Evolutionary conservation across 768 basidiomycete species (phyloP).

Genomic region (Tremella mesenterica): DNA sequence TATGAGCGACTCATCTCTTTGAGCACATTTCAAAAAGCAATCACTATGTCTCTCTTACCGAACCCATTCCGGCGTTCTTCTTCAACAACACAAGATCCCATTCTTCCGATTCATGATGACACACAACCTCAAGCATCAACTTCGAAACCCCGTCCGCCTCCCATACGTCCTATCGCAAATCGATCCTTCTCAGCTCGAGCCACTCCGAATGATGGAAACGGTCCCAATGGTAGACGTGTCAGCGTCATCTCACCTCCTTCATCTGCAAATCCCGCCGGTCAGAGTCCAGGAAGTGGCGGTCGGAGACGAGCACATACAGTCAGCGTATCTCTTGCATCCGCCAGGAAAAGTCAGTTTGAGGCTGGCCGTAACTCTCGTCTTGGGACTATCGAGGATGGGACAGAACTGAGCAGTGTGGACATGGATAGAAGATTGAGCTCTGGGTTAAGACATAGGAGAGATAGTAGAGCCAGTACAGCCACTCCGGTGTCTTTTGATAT

Average conservation of each 20-base stretch:
- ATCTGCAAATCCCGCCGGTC: background rate
- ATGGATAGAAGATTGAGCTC: background rate
- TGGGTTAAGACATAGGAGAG: background rate
- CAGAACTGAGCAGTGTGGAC: background rate
- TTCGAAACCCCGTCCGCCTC: background rate
- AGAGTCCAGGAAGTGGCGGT: too few relatives aligned
- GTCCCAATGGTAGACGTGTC: background rate
- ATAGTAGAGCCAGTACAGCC: background rate
- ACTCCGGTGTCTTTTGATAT: conserved; percentile 1
- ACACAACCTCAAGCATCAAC: background rate
- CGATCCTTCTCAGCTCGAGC: background rate
- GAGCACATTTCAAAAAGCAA: too few relatives aligned
- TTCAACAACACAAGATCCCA: background rate
- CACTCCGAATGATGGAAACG: background rate
- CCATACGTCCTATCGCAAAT: background rate
- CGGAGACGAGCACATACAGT: conserved; percentile 6
- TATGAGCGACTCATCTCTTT: background rate
- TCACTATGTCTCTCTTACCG: background rate
- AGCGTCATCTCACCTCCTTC: background rate
- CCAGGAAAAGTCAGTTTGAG: background rate
- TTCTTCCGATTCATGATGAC: background rate
- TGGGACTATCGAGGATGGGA: background rate
- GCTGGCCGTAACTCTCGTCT: background rate
- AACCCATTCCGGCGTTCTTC: background rate
- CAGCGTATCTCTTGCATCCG: background rate